Conservation (phyloP, 352 stramenopile genomes). For the Phytophthora crassamura region DNA sequence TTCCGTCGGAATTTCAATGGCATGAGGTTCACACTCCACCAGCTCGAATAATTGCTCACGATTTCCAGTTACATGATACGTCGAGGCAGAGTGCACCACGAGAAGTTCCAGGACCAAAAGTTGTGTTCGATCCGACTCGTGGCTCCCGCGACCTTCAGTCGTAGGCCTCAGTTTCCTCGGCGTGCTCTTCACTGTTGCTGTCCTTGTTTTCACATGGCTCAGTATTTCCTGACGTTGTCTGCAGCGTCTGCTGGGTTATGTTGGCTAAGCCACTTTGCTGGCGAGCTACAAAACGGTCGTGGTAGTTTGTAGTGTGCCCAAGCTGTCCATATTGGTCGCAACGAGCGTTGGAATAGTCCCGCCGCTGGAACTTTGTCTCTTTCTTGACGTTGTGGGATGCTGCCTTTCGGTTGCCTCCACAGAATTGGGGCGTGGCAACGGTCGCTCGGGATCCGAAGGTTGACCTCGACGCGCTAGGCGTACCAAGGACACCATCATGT, state of each 20-base stretch:
- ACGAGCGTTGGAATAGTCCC: slow-evolving; percentile 4
- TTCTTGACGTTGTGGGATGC: neutral
- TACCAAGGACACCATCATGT: slow-evolving; percentile 1
- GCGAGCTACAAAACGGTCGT: slow-evolving; percentile 1
- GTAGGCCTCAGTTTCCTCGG: neutral
- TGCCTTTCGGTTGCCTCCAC: neutral
- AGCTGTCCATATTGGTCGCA: slow-evolving; percentile 11
- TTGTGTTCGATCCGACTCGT: neutral
- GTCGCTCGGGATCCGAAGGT: too few species aligned
- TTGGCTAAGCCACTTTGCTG: neutral
- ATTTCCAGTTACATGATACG: slow-evolving; percentile 11
- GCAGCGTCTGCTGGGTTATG: too few species aligned
- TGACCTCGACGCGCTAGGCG: too few species aligned
- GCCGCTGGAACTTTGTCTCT: neutral
- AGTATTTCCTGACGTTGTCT: neutral
- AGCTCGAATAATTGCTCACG: slow-evolving; percentile 1
- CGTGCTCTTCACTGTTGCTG: neutral
- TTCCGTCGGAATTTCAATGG: slow-evolving; percentile 14
- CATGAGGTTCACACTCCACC: slow-evolving; percentile 2
- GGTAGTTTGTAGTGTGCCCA: slow-evolving; percentile 11
- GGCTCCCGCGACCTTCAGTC: slow-evolving; percentile 13
- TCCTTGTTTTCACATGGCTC: neutral
- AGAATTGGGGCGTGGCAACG: too few species aligned
- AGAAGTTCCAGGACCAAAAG: slow-evolving; percentile 2
- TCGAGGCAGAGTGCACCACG: slow-evolving; percentile 7